Evolutionary conservation across 352 stramenopile genomes (phyloP).

Genomic region (Pythium folliculosum): DNA sequence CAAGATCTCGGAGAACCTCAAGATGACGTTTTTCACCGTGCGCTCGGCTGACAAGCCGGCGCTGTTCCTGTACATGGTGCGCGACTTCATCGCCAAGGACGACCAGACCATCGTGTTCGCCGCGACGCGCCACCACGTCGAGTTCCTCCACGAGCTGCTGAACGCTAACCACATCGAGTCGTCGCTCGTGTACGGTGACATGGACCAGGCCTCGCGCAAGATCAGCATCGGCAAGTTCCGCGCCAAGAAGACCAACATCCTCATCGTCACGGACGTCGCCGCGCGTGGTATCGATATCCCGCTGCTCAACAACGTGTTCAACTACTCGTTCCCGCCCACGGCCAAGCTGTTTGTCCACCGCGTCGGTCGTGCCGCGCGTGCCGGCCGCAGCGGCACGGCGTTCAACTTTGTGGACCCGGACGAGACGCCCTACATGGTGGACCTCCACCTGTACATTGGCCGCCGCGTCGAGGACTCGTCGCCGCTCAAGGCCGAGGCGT

Average conservation of each 20-base stretch:
- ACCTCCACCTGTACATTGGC: slow-evolving; percentile 96
- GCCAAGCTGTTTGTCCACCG: slow-evolving; percentile 97
- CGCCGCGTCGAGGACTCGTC: slow-evolving; percentile 78
- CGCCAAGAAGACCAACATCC: slow-evolving; percentile 86
- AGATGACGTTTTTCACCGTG: slow-evolving; percentile 97
- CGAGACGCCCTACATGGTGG: slow-evolving; percentile 98
- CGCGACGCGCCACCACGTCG: slow-evolving; percentile 97
- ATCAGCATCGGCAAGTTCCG: slow-evolving; percentile 92
- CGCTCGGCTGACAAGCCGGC: slow-evolving; percentile 95
- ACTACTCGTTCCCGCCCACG: slow-evolving; percentile 94
- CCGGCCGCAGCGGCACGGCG: slow-evolving; percentile 94
- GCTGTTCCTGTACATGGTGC: slow-evolving; percentile 95
- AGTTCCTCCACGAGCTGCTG: slow-evolving; percentile 97
- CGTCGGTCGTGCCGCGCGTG: slow-evolving; percentile 94
- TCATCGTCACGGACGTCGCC: slow-evolving; percentile 95
- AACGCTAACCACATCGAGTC: slow-evolving; percentile 81
- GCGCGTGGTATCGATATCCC: slow-evolving; percentile 95
- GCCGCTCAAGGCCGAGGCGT: slow-evolving; percentile 63
- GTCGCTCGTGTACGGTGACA: slow-evolving; percentile 92
- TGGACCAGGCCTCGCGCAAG: slow-evolving; percentile 92
- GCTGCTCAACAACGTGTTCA: slow-evolving; percentile 96
- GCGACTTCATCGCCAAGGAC: slow-evolving; percentile 91
- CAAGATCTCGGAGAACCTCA: slow-evolving; percentile 98
- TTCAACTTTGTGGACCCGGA: slow-evolving; percentile 98
- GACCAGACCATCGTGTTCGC: slow-evolving; percentile 98